These are phyloP conservation scores for Salix suchowensis DNA, from an alignment of 345 rosid species.

Conservation along the genomic window DNA sequence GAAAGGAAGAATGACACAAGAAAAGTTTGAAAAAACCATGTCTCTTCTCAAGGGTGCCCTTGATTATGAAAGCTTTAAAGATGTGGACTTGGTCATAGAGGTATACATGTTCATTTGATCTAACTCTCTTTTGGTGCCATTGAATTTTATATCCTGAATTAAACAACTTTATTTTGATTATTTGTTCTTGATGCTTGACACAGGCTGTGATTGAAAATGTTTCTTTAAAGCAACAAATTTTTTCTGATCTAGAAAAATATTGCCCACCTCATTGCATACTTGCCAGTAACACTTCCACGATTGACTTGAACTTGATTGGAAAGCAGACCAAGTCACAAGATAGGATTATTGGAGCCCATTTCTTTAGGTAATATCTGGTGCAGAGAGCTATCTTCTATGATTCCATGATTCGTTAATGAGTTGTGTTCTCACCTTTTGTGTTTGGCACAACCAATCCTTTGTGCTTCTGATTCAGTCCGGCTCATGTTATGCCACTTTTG, in stretches of 20 bases:
- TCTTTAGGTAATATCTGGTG: constrained; percentile 63
- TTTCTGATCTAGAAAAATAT: constrained; percentile 82
- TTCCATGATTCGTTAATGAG: not conserved
- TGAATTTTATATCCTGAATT: constrained; percentile 1
- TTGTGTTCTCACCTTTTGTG: not conserved
- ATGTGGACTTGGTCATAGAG: constrained; percentile 96
- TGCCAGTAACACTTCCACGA: constrained; percentile 92
- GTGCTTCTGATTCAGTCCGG: constrained; percentile 61
- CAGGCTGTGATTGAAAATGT: constrained; percentile 94
- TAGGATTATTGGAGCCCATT: constrained; percentile 92
- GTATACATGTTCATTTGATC: constrained; percentile 30
- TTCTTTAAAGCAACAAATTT: constrained; percentile 92
- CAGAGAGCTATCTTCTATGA: not conserved
- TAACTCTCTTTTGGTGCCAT: not conserved
- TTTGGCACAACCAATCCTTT: constrained; percentile 13
- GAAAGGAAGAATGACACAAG: constrained; percentile 77
- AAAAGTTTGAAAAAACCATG: constrained; percentile 71
- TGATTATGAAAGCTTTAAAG: constrained; percentile 78
- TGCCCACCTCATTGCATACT: constrained; percentile 90
- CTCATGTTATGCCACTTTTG: constrained; percentile 93
- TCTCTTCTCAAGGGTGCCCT: constrained; percentile 74
- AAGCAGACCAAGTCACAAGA: constrained; percentile 71
- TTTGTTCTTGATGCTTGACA: constrained; percentile 36
- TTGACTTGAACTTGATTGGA: constrained; percentile 84
- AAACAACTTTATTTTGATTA: constrained; percentile 7